A percentile compares a stretch with the other conserved stretches of the same genome.
phyloP scores from a whole-genome alignment of 164 flowering plant species.

The Magnolia officinalis region DNA sequence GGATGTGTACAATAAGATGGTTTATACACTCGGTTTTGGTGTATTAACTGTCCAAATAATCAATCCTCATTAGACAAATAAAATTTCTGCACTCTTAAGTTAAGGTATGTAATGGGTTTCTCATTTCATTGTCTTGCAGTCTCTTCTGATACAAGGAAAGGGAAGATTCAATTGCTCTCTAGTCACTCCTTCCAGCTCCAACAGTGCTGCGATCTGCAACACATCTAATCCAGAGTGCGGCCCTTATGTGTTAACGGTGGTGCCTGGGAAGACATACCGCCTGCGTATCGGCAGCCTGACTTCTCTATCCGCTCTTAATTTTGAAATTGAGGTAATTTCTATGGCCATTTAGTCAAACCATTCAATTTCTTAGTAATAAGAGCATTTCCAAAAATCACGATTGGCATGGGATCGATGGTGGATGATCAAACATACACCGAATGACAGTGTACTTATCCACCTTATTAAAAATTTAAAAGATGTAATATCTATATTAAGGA shows the following conservation, averaged over 20 bases:
- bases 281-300: constrained; percentile 68
- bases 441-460: too few species aligned
- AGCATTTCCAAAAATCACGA: too few species aligned
- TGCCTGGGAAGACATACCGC: constrained; percentile 78
- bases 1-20: too few species aligned
- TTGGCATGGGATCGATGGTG: too few species aligned
- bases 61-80: too few species aligned
- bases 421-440: too few species aligned
- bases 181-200: constrained; percentile 10
- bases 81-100: too few species aligned
- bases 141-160: constrained; percentile 79
- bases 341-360: background rate
- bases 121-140: constrained; percentile 37
- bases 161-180: constrained; percentile 71
- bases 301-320: constrained; percentile 69
- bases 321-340: constrained; percentile 60
- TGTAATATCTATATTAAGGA: too few species aligned
- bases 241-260: constrained; percentile 49
- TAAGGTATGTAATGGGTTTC: background rate
- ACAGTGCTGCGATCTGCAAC: constrained; percentile 41
- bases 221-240: constrained; percentile 56
- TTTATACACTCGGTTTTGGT: too few species aligned
- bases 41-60: too few species aligned
- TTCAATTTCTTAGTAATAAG: background rate
- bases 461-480: too few species aligned